Conservation (phyloP, 495 filamentous ascomycete genomes). For the Lasiosphaeria hispida region DNA sequence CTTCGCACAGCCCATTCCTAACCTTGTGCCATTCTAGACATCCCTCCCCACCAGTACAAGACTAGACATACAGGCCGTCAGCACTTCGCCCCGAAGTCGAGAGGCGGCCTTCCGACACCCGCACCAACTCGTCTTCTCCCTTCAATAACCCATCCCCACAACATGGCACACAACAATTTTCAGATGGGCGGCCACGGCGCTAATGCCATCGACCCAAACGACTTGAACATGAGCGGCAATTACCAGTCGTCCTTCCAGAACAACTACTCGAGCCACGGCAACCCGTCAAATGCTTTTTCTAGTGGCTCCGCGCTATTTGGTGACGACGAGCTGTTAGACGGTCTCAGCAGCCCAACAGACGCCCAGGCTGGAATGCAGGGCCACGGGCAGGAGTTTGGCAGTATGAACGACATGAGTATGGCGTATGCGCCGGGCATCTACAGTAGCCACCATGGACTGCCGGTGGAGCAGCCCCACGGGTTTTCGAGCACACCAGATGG, state of each 20-base stretch:
- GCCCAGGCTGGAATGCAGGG: constrained; percentile 46
- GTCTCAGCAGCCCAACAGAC: constrained; percentile 49
- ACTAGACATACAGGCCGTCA: neutral
- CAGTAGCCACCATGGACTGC: constrained; percentile 42
- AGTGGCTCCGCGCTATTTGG: constrained; percentile 53
- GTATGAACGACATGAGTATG: constrained; percentile 49
- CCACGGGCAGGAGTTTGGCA: constrained; percentile 48
- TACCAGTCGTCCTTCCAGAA: constrained; percentile 40
- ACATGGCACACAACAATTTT: constrained; percentile 60
- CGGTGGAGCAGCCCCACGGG: constrained; percentile 54
- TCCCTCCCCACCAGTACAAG: no score
- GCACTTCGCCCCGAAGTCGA: constrained; percentile 1
- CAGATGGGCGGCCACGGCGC: constrained; percentile 63
- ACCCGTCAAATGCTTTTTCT: constrained; percentile 34
- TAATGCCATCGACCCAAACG: constrained; percentile 77
- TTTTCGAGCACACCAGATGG: constrained; percentile 88
- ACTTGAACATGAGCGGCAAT: constrained; percentile 65
- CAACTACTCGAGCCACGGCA: constrained; percentile 40
- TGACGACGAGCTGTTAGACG: constrained; percentile 65
- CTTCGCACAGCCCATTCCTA: no score
- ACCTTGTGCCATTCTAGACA: no score
- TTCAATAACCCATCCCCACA: neutral
- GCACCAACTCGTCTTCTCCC: neutral
- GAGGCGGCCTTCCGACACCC: constrained; percentile 4
- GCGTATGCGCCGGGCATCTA: constrained; percentile 47